Evolutionary conservation across 345 rosid genomes (phyloP), one percentile per base, ranked within the genome.

Genomic region (Aethionema arabicum): DNA sequence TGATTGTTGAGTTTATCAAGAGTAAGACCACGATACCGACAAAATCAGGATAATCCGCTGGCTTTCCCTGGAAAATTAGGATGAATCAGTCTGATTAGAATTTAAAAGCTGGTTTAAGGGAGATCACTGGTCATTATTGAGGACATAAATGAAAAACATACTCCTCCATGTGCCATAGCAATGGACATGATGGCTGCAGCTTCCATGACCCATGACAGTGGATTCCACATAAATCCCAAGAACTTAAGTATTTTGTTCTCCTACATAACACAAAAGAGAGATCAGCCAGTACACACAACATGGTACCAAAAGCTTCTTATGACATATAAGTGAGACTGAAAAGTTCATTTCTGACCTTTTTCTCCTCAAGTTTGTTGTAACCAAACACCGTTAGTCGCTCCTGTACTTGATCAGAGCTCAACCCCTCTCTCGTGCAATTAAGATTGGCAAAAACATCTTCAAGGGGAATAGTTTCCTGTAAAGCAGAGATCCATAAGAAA

Each of bases 171-270:
- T 16, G 89, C 87, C 60, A 83, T 76, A 82, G 72, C 74, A 67
- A 82, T 77, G 39, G 84, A 83, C 83, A 86, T 81, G 42, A 86
- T n/a, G 0, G 86, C 85, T 3, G 85, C 89, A 70, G 88, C 88
- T 78, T 83, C 89, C 89, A 83, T 83, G 39, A 83, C 88, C 87
- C 87, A 81, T 72, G 92, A 83, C 32, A 81, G 72, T 69, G 85
- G 89, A 72, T 82, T 86, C 84, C 85, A 83, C 88, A 80, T 80
- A 50, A 83, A 80, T 21, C 88, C 82, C 59, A 80, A 57, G 49
- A 80, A 83, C 77, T 83, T 83, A 40, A 80, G 74, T 29, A 83
- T 30, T 68, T 78, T 78, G 48, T 73, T 83, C 65, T 83, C 87
- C 87, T 82, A 76, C 31, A 39, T 4, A 72, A 52, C 35, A 55